Evolutionary conservation across 108 stramenopile species (phyloP).

Genomic region (Nitzschia sp.): DNA sequence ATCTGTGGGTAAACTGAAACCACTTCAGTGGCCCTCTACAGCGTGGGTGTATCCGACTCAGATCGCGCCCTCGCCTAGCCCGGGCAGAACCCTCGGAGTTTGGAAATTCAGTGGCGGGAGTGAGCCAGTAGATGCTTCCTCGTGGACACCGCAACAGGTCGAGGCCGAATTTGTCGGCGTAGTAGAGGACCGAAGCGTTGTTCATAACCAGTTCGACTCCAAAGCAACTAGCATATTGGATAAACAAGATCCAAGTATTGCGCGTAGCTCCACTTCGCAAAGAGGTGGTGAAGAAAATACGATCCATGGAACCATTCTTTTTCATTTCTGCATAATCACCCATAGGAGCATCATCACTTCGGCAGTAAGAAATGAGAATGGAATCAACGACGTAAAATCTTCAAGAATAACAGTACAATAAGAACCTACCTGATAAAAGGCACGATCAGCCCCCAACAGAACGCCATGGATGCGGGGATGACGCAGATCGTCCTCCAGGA

Average conservation of each 20-base stretch:
- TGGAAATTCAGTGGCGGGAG: background rate
- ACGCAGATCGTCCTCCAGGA: conserved; percentile 73
- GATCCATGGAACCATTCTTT: conserved; percentile 53
- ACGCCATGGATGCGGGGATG: conserved; percentile 61
- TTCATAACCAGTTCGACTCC: conserved; percentile 80
- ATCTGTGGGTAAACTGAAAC: conserved; percentile 11
- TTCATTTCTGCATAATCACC: conserved; percentile 70
- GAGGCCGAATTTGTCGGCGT: conserved; percentile 45
- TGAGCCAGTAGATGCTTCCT: background rate
- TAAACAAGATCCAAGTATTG: conserved; percentile 75
- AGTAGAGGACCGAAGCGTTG: conserved; percentile 70
- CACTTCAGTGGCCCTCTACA: background rate
- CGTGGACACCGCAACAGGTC: conserved; percentile 7
- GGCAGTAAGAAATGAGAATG: too few relatives aligned
- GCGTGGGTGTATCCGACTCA: background rate
- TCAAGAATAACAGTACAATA: too few relatives aligned
- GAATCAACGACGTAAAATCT: too few relatives aligned
- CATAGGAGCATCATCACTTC: conserved; percentile 73
- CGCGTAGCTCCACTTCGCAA: conserved; percentile 49
- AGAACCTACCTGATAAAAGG: conserved; percentile 41
- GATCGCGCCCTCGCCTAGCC: background rate
- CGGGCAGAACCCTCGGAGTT: background rate
- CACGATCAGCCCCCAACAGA: conserved; percentile 41
- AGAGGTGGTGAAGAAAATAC: conserved; percentile 40
- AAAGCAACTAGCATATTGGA: conserved; percentile 80